Evolutionary conservation across 495 filamentous ascomycete species (phyloP).

Genomic region (Umbilicaria muhlenbergii): DNA sequence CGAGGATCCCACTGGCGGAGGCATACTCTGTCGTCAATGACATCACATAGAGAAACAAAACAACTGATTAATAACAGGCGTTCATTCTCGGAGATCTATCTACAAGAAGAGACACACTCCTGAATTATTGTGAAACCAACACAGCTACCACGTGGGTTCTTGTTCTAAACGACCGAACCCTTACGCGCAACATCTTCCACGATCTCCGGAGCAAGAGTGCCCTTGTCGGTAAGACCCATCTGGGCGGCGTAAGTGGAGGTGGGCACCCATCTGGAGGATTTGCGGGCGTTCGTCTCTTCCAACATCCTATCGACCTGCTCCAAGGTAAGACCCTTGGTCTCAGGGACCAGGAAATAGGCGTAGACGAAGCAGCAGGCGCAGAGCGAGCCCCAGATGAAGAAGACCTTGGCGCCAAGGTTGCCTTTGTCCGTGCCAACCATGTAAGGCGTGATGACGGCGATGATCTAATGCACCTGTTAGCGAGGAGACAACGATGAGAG

Average conservation of each 20-base stretch:
- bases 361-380: conserved; percentile 48
- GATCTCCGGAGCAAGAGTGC: conserved; percentile 16
- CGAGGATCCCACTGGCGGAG: too few relatives aligned
- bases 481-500: not conserved
- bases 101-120: conserved; percentile 1
- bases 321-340: conserved; percentile 72
- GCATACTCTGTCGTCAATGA: too few relatives aligned
- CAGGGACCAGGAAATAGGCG: conserved; percentile 58
- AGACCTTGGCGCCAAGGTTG: conserved; percentile 57
- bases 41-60: not conserved
- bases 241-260: conserved; percentile 51
- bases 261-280: conserved; percentile 55
- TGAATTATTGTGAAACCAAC: not conserved
- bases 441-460: conserved; percentile 57
- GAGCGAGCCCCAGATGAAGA: conserved; percentile 63
- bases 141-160: not conserved
- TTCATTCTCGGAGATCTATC: conserved; percentile 11
- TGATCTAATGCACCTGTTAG: conserved; percentile 21
- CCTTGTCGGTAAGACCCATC: conserved; percentile 37
- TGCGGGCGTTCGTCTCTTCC: conserved; percentile 60
- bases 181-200: conserved; percentile 17
- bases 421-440: conserved; percentile 46
- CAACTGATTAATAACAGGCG: not conserved
- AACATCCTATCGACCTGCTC: conserved; percentile 78
- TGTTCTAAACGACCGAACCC: conserved; percentile 11